Conservation (phyloP, 495 filamentous ascomycete genomes). For the Neurospora sp. region DNA sequence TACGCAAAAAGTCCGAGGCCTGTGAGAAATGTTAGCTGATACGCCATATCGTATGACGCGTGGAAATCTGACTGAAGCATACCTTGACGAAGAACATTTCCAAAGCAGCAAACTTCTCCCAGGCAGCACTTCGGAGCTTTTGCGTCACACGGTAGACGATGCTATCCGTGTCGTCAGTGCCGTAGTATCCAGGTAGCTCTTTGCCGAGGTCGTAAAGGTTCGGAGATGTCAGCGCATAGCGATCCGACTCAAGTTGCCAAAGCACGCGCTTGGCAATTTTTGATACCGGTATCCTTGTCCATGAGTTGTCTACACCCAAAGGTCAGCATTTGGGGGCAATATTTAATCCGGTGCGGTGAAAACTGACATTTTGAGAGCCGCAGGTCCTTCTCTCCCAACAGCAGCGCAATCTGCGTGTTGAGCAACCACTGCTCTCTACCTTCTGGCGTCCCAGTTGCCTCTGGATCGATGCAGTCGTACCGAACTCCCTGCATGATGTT, state of each 20-base stretch:
- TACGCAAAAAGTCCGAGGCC: slow-evolving; percentile 66
- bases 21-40: slow-evolving; percentile 24
- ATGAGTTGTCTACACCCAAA: slow-evolving; percentile 49
- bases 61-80: slow-evolving; percentile 8
- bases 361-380: slow-evolving; percentile 60
- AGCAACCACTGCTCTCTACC: slow-evolving; percentile 64
- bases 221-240: slow-evolving; percentile 37
- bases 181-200: slow-evolving; percentile 34
- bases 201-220: slow-evolving; percentile 35
- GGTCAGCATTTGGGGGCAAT: slow-evolving; percentile 3
- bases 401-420: slow-evolving; percentile 63
- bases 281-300: slow-evolving; percentile 48
- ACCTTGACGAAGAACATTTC: slow-evolving; percentile 75
- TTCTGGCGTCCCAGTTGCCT: slow-evolving; percentile 32
- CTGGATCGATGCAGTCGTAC: slow-evolving; percentile 43
- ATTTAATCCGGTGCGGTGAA: background rate
- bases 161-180: slow-evolving; percentile 26
- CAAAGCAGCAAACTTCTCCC: slow-evolving; percentile 39
- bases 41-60: background rate
- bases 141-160: slow-evolving; percentile 29
- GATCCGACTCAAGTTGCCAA: slow-evolving; percentile 39
- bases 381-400: slow-evolving; percentile 68
- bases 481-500: slow-evolving; percentile 39
- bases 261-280: slow-evolving; percentile 35
- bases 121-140: slow-evolving; percentile 32